These are phyloP conservation scores for Eimeria nieschulzi DNA, from an alignment of 169 alveolate species.

Conservation along the genomic window DNA sequence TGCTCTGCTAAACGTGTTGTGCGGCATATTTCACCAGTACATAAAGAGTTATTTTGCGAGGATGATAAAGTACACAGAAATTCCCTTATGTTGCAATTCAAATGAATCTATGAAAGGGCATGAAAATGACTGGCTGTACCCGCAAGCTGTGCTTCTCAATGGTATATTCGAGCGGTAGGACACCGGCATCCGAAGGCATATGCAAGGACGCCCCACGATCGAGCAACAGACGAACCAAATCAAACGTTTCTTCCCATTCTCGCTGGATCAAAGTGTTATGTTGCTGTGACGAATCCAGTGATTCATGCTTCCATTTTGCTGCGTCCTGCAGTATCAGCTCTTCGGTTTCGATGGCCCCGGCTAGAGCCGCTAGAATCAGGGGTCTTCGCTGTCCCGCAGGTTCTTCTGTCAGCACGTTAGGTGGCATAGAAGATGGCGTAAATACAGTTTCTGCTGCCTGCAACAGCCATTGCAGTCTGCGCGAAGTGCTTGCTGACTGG, in stretches of 20 bases:
- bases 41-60: too few species aligned
- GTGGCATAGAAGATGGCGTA: slow-evolving; percentile 5
- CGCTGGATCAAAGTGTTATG: neutral
- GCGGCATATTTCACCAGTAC: too few species aligned
- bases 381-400: slow-evolving; percentile 50
- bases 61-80: too few species aligned
- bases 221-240: slow-evolving; percentile 48
- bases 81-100: too few species aligned
- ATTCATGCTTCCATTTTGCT: neutral
- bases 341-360: slow-evolving; percentile 31
- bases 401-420: slow-evolving; percentile 48
- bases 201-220: slow-evolving; percentile 49
- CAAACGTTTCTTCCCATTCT: slow-evolving; percentile 13
- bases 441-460: slow-evolving; percentile 49
- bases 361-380: slow-evolving; percentile 30
- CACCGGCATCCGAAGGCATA: slow-evolving; percentile 36
- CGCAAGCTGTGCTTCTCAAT: slow-evolving; percentile 44
- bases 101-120: too few species aligned
- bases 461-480: slow-evolving; percentile 39
- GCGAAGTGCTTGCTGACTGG: too few species aligned
- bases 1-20: too few species aligned
- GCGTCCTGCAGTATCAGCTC: neutral
- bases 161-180: slow-evolving; percentile 46
- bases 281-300: neutral
- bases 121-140: neutral